Evolutionary conservation across 192 early-diverging fungal species (phyloP), one percentile per base, ranked within the genome.

Genomic region (Obelidium mucronatum): DNA sequence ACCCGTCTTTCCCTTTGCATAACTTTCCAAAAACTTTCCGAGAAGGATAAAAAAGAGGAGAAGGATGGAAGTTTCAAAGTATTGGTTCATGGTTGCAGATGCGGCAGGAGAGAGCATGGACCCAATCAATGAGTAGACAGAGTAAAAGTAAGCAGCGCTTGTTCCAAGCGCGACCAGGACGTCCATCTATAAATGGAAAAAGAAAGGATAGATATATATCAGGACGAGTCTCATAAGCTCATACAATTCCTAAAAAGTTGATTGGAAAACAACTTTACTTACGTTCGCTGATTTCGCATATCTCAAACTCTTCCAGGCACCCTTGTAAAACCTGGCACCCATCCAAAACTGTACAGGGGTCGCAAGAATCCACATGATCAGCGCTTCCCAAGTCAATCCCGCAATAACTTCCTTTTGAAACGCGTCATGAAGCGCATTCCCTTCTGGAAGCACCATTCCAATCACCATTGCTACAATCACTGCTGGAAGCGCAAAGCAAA

Each of bases 41-140:
- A 94, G 78, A 52, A 91, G 82, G 70, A 95, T 92, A 80, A 95
- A 94, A 0, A 92, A 92, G 48, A 94, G 89, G 65, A 95, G 74
- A 40, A 93, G 87, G 17, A 93, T 86, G 13, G 84, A 78, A 0
- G 93, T 94, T 75, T 95, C 94, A 78, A 95, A 95, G 73, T 91
- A 94, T 63, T 89, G 82, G 2, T 63, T n/a, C 36, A 72, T 83
- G 37, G 39, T 77, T 24, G 60, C 65, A 37, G 67, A 37, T 35
- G 58, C 70, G 60, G 28, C 61, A 24, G 60, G 77, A 11, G 73
- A 77, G 51, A 79, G 75, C 81, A 89, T 83, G 26, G 82, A 79
- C 2, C 76, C 78, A 26, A 85, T 78, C 15, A 92, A 73, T 3
- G 90, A 78, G 44, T 6, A 6, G 0, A 92, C 72, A 8, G 88